These are phyloP conservation scores for Handroanthus guayacan DNA, from an alignment of 257 asterid genomes.

Conservation along the genomic window DNA sequence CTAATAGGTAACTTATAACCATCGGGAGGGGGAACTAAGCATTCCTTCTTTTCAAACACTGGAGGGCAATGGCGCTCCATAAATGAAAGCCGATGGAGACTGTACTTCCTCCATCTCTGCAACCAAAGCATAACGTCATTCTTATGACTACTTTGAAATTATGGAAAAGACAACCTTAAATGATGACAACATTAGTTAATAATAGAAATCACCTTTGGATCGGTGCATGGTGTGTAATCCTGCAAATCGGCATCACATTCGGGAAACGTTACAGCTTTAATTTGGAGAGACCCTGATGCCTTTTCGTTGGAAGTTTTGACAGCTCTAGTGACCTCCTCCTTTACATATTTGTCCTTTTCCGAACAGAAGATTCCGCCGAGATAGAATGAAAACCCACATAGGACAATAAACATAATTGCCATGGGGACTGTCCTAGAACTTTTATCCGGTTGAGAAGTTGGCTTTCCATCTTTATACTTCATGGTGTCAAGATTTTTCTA, in stretches of 20 bases:
- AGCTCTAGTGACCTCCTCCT: conserved; percentile 38
- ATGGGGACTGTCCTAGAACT: conserved; percentile 65
- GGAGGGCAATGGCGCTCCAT: conserved; percentile 96
- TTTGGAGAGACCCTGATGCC: conserved; percentile 55
- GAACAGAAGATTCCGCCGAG: conserved; percentile 92
- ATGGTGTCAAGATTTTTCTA: conserved; percentile 53
- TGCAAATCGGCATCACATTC: conserved; percentile 80
- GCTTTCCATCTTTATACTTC: conserved; percentile 93
- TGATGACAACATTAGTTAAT: background rate
- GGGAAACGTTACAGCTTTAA: conserved; percentile 63
- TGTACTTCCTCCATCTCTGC: conserved; percentile 81
- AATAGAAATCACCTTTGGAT: conserved; percentile 69
- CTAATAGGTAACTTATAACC: conserved; percentile 76
- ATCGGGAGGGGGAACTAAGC: conserved; percentile 84
- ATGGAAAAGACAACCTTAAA: background rate
- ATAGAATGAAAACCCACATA: conserved; percentile 96
- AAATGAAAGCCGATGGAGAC: conserved; percentile 65
- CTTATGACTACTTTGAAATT: background rate
- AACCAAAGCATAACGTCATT: conserved; percentile 32
- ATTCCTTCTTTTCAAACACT: conserved; percentile 70
- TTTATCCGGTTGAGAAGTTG: conserved; percentile 55
- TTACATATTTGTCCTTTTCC: conserved; percentile 53
- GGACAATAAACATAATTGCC: conserved; percentile 68
- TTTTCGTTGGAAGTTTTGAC: conserved; percentile 47
- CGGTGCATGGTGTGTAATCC: conserved; percentile 99